Conservation (phyloP, 441 rosid species). For the Hura crepitans region DNA sequence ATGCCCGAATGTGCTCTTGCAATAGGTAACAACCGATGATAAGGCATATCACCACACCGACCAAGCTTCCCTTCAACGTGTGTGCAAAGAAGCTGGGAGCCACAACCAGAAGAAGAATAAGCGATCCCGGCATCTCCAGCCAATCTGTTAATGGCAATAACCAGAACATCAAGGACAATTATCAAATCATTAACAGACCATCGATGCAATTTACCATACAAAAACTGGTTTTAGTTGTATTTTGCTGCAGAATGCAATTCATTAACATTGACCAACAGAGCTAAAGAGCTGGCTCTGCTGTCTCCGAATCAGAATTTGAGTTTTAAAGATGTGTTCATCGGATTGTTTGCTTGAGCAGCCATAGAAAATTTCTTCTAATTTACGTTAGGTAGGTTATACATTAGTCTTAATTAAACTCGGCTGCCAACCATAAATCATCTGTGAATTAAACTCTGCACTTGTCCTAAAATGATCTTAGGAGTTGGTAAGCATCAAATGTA, state of each 20-base stretch:
- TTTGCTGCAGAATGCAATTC: not conserved
- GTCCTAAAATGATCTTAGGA: no score
- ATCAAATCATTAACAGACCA: not conserved
- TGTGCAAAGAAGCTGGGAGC: conserved; percentile 58
- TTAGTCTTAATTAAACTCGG: no score
- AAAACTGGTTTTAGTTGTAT: not conserved
- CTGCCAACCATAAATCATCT: no score
- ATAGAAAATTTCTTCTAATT: not conserved
- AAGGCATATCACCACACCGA: conserved; percentile 56
- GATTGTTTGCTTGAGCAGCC: not conserved
- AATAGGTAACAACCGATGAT: conserved; percentile 71
- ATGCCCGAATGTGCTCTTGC: conserved; percentile 81
- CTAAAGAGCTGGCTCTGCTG: not conserved
- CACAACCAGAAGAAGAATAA: conserved; percentile 70
- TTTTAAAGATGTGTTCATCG: not conserved
- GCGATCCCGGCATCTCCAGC: conserved; percentile 76
- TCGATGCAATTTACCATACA: not conserved
- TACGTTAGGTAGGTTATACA: not conserved
- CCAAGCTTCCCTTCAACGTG: conserved; percentile 48
- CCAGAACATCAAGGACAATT: not conserved
- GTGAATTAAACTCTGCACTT: no score
- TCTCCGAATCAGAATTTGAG: not conserved
- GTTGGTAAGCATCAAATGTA: no score
- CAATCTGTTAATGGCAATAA: conserved; percentile 42
- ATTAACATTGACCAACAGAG: not conserved